Evolutionary conservation across 495 filamentous ascomycete species (phyloP).

Genomic region (Neurospora sp.): DNA sequence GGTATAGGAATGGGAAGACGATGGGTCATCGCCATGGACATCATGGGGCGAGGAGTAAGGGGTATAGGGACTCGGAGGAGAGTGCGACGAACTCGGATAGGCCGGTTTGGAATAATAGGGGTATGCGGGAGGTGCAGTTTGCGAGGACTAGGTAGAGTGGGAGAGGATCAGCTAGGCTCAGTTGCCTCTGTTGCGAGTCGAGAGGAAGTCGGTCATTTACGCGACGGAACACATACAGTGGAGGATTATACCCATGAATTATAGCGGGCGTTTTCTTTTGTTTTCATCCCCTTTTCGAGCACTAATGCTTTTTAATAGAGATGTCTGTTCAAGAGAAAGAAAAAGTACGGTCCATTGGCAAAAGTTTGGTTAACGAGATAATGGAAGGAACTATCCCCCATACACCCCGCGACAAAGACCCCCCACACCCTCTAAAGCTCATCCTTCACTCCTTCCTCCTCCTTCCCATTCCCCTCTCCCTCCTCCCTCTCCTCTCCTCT

Average conservation of each 20-base stretch:
- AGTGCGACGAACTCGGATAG: neutral
- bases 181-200: neutral
- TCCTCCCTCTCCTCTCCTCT: neutral
- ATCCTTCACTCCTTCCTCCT: neutral
- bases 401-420: too few species aligned
- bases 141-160: neutral
- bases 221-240: neutral
- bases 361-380: neutral
- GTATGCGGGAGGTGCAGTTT: neutral
- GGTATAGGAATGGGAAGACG: slow-evolving; percentile 3
- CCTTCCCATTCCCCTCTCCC: neutral
- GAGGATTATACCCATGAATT: neutral
- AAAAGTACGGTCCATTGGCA: neutral
- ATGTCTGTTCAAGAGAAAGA: neutral
- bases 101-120: neutral
- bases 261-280: neutral
- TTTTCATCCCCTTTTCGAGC: neutral
- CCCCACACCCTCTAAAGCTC: neutral
- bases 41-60: neutral
- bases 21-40: neutral
- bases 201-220: neutral
- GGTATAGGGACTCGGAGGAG: slow-evolving; percentile 8
- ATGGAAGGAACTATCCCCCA: neutral
- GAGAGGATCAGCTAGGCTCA: neutral
- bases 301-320: neutral